Base-by-base conservation (phyloP, 352 stramenopile genomes). In the Pythium plurisporium region DNA sequence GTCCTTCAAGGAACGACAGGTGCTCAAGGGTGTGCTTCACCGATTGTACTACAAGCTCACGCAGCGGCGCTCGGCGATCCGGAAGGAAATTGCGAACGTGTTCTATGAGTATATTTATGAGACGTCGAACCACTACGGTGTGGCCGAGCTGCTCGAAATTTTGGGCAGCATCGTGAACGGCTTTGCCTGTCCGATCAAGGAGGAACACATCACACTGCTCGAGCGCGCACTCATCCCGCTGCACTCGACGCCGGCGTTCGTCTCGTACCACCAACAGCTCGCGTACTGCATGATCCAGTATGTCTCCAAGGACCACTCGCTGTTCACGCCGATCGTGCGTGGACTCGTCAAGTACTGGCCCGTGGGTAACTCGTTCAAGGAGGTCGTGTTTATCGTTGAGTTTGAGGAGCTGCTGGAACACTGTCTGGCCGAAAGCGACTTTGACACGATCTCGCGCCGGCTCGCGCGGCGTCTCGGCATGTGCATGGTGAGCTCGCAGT, bases 81-180 rank as follows among this genome's bases (percentile, higher is more conserved):
- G 86, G 46, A 89, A 90, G 65, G 82, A 92, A 65, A 94, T 95
- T 69, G 79, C 83, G 56, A 72, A 94, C 64, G 74, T 83, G 54
- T 94, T 95, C 59, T 94, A 92, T 74, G 83, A 91, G 79, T 95
- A 93, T 89, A 91, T 94, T 87, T 95, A 95, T 89, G 86, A 95
- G 79, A 91, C 72, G 27, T 85, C 71, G 69, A 92, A 91, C 54
- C 82, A 95, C 68, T 91, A 93, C 61, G 86, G 86, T 58, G 82
- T 95, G 53, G 84, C 84, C 26, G 86, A 95, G 67, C 66, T 95
- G 45, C 66, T 95, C 41, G 84, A 94, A 65, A 93, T 95, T 31
- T 57, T 95, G 37, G 86, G 86, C 52, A 93, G 82, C 57, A 95
- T 95, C 53, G 85, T 95, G 26, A 95, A 95, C 55, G 86, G 86